Evolutionary conservation across 148 eudicot genomes (phyloP).

Genomic region (Simmondsia chinensis): DNA sequence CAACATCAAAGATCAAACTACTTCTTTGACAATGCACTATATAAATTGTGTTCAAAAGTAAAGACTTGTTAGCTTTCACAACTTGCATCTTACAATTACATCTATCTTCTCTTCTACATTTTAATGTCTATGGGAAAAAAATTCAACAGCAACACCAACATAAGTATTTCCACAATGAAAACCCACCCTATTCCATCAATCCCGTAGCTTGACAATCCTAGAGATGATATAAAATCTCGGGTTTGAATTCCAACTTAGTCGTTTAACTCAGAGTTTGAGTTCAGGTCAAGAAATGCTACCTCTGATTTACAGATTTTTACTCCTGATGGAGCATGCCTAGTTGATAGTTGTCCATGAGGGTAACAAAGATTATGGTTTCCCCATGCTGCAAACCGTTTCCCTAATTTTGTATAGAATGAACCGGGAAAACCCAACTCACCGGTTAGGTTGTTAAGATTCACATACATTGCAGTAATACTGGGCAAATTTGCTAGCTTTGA

Average conservation of each 20-base stretch:
- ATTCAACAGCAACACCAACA: conserved; percentile 21
- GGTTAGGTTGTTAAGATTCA: conserved; percentile 66
- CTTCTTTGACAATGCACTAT: no score
- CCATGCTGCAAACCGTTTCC: conserved; percentile 81
- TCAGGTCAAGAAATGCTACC: conserved; percentile 6
- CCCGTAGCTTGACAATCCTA: conserved; percentile 27
- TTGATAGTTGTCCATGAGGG: conserved; percentile 14
- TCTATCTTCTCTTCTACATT: no score
- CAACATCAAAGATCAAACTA: no score
- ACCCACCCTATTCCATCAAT: conserved; percentile 34
- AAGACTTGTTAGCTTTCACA: no score
- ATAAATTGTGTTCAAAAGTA: no score
- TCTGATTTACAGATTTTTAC: conserved; percentile 48
- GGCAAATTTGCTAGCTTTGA: conserved; percentile 40
- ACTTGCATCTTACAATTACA: no score
- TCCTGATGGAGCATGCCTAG: conserved; percentile 36
- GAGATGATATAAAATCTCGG: conserved; percentile 24
- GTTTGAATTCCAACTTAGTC: conserved; percentile 12
- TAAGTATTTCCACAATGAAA: conserved; percentile 19
- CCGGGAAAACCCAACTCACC: conserved; percentile 54
- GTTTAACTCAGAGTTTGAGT: conserved; percentile 14
- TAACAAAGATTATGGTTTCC: conserved; percentile 67
- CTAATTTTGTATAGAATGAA: conserved; percentile 59
- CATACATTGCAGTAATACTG: conserved; percentile 48
- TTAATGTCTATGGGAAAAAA: no score